Evolutionary conservation across 306 rosid genomes (phyloP).

Genomic region (peach (Prunus persica)): DNA sequence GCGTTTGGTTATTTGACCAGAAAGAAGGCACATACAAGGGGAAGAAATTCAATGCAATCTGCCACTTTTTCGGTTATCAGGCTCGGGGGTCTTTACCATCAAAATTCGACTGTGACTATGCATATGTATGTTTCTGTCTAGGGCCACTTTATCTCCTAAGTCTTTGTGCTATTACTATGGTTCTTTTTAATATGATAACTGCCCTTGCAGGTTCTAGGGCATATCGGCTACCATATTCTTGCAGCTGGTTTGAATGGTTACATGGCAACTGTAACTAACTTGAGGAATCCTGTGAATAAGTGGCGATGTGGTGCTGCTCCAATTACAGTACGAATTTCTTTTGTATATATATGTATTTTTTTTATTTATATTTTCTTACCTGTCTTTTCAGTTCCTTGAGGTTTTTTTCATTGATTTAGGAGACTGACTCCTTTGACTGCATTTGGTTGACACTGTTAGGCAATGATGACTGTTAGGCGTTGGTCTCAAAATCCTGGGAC

Average conservation of each 20-base stretch:
- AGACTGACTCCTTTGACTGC: conserved; percentile 15
- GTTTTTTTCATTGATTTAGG: not conserved
- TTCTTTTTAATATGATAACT: conserved; percentile 18
- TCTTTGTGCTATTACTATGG: conserved; percentile 3
- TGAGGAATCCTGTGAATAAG: conserved; percentile 78
- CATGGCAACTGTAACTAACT: conserved; percentile 88
- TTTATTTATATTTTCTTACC: not conserved
- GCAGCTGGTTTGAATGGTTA: conserved; percentile 94
- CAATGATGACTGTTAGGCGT: conserved; percentile 94
- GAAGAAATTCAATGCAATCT: conserved; percentile 93
- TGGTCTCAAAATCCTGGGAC: conserved; percentile 90
- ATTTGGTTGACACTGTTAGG: conserved; percentile 38
- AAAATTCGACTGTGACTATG: conserved; percentile 95
- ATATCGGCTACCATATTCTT: conserved; percentile 84
- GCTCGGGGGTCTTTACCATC: conserved; percentile 99
- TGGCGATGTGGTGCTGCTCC: conserved; percentile 98
- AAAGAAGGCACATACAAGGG: conserved; percentile 97
- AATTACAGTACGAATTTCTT: conserved; percentile 50
- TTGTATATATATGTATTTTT: not conserved
- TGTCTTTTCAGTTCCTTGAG: not conserved
- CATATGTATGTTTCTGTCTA: conserved; percentile 59
- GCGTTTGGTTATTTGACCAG: conserved; percentile 45
- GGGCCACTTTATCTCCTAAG: conserved; percentile 17
- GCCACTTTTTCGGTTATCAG: conserved; percentile 98
- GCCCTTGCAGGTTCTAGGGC: conserved; percentile 79